Conservation (phyloP, 2,329 filamentous ascomycete genomes). For the Colletotrichum spaethianum region DNA sequence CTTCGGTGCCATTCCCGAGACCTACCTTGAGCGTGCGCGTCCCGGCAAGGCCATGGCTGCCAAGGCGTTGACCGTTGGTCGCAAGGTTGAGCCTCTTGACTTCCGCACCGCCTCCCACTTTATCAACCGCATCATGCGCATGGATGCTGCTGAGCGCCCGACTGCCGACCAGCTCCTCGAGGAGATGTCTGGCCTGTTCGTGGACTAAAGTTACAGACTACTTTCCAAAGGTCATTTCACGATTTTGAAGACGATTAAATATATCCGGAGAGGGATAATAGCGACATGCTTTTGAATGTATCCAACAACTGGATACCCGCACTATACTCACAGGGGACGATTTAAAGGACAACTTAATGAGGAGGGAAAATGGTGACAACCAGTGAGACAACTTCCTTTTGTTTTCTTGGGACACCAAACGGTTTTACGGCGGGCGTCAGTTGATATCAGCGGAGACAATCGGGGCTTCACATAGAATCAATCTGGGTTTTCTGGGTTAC, state of each 20-base stretch:
- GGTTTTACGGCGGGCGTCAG: neutral
- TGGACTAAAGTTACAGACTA: conserved; percentile 1
- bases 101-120: conserved; percentile 37
- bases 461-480: neutral
- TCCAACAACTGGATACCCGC: neutral
- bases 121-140: conserved; percentile 41
- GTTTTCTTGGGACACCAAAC: neutral
- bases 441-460: neutral
- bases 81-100: conserved; percentile 38
- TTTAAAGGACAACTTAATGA: conserved; percentile 25
- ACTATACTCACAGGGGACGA: conserved; percentile 19
- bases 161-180: conserved; percentile 37
- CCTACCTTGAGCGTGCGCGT: conserved; percentile 36
- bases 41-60: conserved; percentile 38
- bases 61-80: conserved; percentile 31
- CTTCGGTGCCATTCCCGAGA: conserved; percentile 36
- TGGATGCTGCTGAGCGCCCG: conserved; percentile 38
- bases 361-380: conserved; percentile 21
- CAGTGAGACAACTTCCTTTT: conserved; percentile 13
- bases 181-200: conserved; percentile 38
- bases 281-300: conserved; percentile 6
- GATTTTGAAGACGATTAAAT: neutral
- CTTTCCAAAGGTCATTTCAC: neutral
- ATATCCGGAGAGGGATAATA: neutral
- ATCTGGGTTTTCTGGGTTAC: neutral